Base-by-base conservation (phyloP, 805 yeast species). In the Yarrowia sp. region DNA sequence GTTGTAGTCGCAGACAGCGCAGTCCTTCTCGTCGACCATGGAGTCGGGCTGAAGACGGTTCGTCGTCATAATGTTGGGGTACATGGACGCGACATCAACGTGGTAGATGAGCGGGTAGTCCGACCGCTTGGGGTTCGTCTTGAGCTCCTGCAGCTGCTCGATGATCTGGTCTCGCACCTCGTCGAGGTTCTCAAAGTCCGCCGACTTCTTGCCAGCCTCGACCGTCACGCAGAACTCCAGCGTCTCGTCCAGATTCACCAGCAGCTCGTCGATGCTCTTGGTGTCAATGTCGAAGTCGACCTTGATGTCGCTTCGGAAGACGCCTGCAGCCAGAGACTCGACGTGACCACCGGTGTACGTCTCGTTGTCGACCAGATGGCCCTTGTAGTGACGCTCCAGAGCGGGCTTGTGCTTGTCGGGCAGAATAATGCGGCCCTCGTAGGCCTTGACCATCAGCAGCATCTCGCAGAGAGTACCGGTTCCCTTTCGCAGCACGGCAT, bases 301-400 rank as follows among this genome's bases (percentile, higher is more conserved):
- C 2, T 85, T 81, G 32, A 94, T 78, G 70, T 94, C 99, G 56
- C 96, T 87, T 68, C 99, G 78, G 70, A 96, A 94, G 0, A 94
- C 99, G 62, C 99, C 99, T 9, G 99, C 97, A 73, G 96, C 99
- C 62, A 96, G 76, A 7, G 97, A 89, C 74, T 96, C 98, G 21
- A 94, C 99, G 68, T 94, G 99, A 1, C 99, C 99, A 63, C 99
- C 99, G 25, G 94, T 98, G 71, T 94, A 94, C 0, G 99, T 94
- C 73, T 94, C 99, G 1, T 96, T 86, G 69, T 93, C 97, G 41
- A 94, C 73, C 61, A 94, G 74, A 27, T 27, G 41, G 2, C 98
- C 99, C 66, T 94, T 88, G 73, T 90, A 93, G 71, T 93, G 94
- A 68, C 97, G 77, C 72, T 93, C 98, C n/a, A 87, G 80, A 1